Base-by-base conservation (phyloP, 768 basidiomycete genomes). In the Podaxis sp. region DNA sequence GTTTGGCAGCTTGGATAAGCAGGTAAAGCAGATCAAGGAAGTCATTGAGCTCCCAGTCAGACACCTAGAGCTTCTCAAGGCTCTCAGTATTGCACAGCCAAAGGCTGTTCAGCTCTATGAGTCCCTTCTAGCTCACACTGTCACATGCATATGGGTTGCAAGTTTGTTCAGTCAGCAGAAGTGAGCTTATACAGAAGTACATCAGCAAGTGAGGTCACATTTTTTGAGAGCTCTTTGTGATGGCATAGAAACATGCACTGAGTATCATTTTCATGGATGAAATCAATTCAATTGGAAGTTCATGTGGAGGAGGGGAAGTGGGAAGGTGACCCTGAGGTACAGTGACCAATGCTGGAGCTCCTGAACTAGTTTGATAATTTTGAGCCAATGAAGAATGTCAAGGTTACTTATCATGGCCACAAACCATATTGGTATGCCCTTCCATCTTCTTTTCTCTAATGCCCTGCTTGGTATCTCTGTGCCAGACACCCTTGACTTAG, bases 181-280 rank as follows among this genome's bases (percentile, higher is more conserved):
- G 89, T 41, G 96, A 98, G 76, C 77, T 99, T 50, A 95, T 98
- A 65, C 95, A 98, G 78, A 98, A 97, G 82, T 99, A 97, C 70
- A 97, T 98, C 68, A 96, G 96, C 52, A 96, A 98, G 79, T 95
- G 96, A 22, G 91, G 89, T 65, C 80, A 95, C 64, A 98, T 97
- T 95, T 95, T 98, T 40, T 85, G 96, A 58, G 96, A 98, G 78
- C 76, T 99, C 63, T 99, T 99, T 81, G 95, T 97, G 64, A 98
- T 97, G 96, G 96, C 96, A 2, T 77, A 95, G 64, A 96, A 98
- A 74, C 95, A 97, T 70, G 96, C 96, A 37, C 96, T 96, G 38
- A 92, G 91, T 75, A 97, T 99, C 77, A 97, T 99, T 73, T 98
- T 99, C 81, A 97, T 99, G 95, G 96, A 98, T 73, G 96, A 98